Conservation (phyloP, 2,329 filamentous ascomycete genomes). For the Microdochium trichocladiopsis region DNA sequence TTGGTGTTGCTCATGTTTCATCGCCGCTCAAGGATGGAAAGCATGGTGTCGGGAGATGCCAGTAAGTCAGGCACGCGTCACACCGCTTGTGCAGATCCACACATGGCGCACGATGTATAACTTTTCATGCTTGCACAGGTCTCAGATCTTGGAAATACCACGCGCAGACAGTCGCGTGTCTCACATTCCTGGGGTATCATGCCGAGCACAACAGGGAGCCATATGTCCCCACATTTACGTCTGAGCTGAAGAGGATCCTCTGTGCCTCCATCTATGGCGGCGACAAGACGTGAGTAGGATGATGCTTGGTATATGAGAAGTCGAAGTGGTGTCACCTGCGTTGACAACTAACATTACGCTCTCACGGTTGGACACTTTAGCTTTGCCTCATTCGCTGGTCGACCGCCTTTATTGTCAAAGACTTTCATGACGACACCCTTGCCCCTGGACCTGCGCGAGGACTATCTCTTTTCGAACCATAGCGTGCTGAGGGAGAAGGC, state of each 20-base stretch:
- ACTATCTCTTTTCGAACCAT: conserved; percentile 17
- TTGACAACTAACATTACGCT: too few relatives aligned
- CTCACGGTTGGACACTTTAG: too few relatives aligned
- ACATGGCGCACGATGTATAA: too few relatives aligned
- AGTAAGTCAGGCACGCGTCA: conserved; percentile 9
- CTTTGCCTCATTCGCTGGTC: conserved; percentile 34
- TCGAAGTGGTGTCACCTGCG: too few relatives aligned
- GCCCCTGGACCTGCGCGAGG: conserved; percentile 30
- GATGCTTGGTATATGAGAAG: too few relatives aligned
- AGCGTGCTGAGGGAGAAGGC: conserved; percentile 15
- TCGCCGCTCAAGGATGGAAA: conserved; percentile 10
- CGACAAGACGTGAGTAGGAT: conserved; percentile 46
- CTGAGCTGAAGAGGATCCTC: conserved; percentile 19
- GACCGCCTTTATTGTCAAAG: conserved; percentile 28
- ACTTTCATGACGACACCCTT: conserved; percentile 28
- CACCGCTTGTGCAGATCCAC: neutral
- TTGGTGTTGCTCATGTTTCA: conserved; percentile 12
- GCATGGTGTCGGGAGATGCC: conserved; percentile 13
- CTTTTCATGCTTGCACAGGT: conserved; percentile 6
- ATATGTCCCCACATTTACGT: conserved; percentile 10
- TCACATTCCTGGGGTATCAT: conserved; percentile 44
- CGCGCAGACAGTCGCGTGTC: conserved; percentile 13
- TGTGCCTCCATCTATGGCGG: conserved; percentile 21
- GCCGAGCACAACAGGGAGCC: conserved; percentile 27
- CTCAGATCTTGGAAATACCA: conserved; percentile 16